These are phyloP conservation scores for Cordyceps tenuipes DNA, from an alignment of 2,329 filamentous ascomycete species.

Conservation along the genomic window DNA sequence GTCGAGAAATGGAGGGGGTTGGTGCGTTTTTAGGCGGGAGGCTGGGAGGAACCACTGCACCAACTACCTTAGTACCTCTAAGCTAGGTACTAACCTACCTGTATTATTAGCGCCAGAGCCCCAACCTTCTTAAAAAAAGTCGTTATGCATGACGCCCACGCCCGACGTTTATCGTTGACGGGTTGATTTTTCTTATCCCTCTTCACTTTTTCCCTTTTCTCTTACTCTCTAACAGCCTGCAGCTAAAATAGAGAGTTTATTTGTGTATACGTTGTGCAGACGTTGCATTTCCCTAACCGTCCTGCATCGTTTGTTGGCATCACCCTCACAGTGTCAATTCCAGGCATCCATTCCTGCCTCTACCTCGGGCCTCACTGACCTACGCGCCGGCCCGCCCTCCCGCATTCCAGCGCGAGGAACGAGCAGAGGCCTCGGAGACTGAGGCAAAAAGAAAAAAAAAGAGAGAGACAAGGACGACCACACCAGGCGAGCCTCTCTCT, in stretches of 20 bases:
- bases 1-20: conserved; percentile 13
- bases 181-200: conserved; percentile 11
- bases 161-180: conserved; percentile 16
- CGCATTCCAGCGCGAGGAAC: conserved; percentile 11
- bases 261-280: neutral
- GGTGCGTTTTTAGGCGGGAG: conserved; percentile 18
- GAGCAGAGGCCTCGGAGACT: neutral
- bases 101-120: conserved; percentile 13
- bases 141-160: conserved; percentile 23
- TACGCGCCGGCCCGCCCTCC: conserved; percentile 3
- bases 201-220: neutral
- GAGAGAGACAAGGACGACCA: neutral
- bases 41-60: conserved; percentile 24
- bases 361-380: neutral
- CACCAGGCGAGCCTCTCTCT: neutral
- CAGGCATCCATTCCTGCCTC: neutral
- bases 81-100: too few species aligned
- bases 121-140: conserved; percentile 19
- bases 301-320: neutral
- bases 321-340: neutral
- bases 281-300: neutral
- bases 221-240: neutral
- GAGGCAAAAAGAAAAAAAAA: neutral
- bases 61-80: neutral
- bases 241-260: neutral